Percentiles rank a stretch among this genome's conserved stretches.
phyloP scores from a whole-genome alignment of 371 early-diverging fungal genomes.

The Mortierella sp. region DNA sequence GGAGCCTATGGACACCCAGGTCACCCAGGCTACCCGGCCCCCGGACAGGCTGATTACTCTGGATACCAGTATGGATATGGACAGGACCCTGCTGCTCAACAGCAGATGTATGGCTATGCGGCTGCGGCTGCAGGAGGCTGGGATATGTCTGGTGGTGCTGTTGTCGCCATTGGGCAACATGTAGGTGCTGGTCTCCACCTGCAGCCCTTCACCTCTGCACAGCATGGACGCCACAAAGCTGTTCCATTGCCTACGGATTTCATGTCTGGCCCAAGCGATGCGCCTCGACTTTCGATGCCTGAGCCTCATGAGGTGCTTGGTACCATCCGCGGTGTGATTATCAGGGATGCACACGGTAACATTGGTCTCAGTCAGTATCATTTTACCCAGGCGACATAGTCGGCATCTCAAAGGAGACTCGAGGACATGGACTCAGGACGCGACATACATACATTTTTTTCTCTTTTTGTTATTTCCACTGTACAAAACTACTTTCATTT shows the following conservation, averaged over 20 bases:
- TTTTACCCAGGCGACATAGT: slow-evolving; percentile 55
- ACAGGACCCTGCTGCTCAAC: slow-evolving; percentile 33
- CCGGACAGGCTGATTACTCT: slow-evolving; percentile 45
- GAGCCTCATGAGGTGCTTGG: slow-evolving; percentile 66
- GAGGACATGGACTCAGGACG: slow-evolving; percentile 11
- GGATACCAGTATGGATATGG: slow-evolving; percentile 38
- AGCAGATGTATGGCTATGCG: slow-evolving; percentile 33
- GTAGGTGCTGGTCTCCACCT: slow-evolving; percentile 27
- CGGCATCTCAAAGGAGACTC: slow-evolving; percentile 9
- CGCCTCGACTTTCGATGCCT: slow-evolving; percentile 67
- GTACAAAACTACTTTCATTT: slow-evolving; percentile 12
- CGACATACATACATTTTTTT: slow-evolving; percentile 13
- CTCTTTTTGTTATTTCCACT: slow-evolving; percentile 18
- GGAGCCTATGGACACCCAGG: slow-evolving; percentile 40
- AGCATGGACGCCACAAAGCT: slow-evolving; percentile 62
- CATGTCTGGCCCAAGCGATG: slow-evolving; percentile 65
- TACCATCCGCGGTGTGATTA: slow-evolving; percentile 64
- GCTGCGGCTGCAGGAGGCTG: slow-evolving; percentile 32
- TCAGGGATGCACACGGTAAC: slow-evolving; percentile 68
- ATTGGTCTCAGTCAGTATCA: slow-evolving; percentile 66
- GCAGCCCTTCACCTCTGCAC: slow-evolving; percentile 54
- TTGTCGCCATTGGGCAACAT: slow-evolving; percentile 21
- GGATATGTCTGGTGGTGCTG: slow-evolving; percentile 34
- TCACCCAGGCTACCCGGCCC: slow-evolving; percentile 31
- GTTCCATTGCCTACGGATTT: slow-evolving; percentile 67